Evolutionary conservation across 1,284 basidiomycete species (phyloP), one percentile per base, ranked within the genome.

Genomic region (Pseudozyma hubeiensis): DNA sequence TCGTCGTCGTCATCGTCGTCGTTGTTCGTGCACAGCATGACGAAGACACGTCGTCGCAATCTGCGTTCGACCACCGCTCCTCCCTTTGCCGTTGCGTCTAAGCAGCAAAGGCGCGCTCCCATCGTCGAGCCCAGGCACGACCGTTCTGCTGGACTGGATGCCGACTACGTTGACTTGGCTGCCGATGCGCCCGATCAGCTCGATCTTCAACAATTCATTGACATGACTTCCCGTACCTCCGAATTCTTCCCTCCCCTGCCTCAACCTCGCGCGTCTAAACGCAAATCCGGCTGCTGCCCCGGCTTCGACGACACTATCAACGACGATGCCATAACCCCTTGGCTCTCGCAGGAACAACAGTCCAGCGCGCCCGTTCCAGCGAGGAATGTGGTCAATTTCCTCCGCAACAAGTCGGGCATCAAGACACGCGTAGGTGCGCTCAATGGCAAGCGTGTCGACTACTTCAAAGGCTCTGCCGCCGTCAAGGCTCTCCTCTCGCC

Each of bases 381-480:
- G 35, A 61, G 80, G 5, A 69, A 72, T 49, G 62, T 84, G 5
- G 79, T 81, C 64, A 75, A 81, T 59, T 84, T 82, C 56, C 69
- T 84, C 30, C 78, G 82, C 52, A 77, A 73, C 66, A 82, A 79
- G 47, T 88, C 93, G 31, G 93, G 93, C 13, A 90, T 97, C 81
- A 97, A 97, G 87, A 90, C 91, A 61, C 89, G 93, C 71, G 90
- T 92, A 5, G 96, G 96, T 40, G 91, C 94, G 7, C 87, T 98
- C 81, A 93, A 93, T 79, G 97, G 96, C 40, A 97, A 97, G 85
- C 91, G 96, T 49, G 88, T 95, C 60, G 96, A 98, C 85, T 98
- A 98, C 87, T 99, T 99, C 88, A 98, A 96, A 88, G 96, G 82
- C 19, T 77, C 74, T 7, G 63, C 78, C 5, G 82, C 96, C 0